Percentiles rank a stretch among this genome's conserved stretches.
Evolutionary conservation across 352 stramenopile genomes (phyloP).

Genomic region (Aphanomyces cochlioides): DNA sequence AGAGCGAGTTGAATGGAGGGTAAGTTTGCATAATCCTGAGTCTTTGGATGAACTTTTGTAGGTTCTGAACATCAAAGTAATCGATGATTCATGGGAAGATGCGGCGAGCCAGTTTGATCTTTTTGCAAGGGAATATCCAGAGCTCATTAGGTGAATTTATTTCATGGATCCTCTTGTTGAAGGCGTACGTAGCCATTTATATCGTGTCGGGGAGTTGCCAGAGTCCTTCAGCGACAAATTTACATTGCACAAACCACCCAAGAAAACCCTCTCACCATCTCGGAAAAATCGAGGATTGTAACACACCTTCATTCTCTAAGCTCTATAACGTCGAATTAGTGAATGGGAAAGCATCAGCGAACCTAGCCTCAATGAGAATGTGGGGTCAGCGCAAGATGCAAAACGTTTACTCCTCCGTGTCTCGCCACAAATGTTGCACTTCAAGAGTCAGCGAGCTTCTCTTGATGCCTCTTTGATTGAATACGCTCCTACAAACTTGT

Average conservation of each 20-base stretch:
- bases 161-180: background rate
- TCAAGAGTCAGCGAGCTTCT: slow-evolving; percentile 9
- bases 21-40: slow-evolving; percentile 32
- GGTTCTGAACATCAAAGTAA: slow-evolving; percentile 64
- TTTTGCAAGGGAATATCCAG: slow-evolving; percentile 63
- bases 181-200: slow-evolving; percentile 10
- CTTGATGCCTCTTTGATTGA: background rate
- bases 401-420: slow-evolving; percentile 5
- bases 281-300: background rate
- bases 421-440: slow-evolving; percentile 16
- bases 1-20: slow-evolving; percentile 82
- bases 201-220: slow-evolving; percentile 53
- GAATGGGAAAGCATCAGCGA: slow-evolving; percentile 27
- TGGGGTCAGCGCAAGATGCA: background rate
- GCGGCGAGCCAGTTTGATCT: slow-evolving; percentile 58
- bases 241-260: slow-evolving; percentile 52
- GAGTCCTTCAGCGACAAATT: slow-evolving; percentile 62
- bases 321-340: slow-evolving; percentile 34
- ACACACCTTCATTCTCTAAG: slow-evolving; percentile 23
- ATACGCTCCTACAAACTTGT: slow-evolving; percentile 59
- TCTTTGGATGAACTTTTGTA: slow-evolving; percentile 22
- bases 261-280: slow-evolving; percentile 31
- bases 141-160: slow-evolving; percentile 64
- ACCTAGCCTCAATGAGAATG: background rate
- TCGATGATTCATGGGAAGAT: slow-evolving; percentile 43